Base-by-base conservation (phyloP, 139 green algal genomes). In the Auxenochlorella pyrenoidosa region DNA sequence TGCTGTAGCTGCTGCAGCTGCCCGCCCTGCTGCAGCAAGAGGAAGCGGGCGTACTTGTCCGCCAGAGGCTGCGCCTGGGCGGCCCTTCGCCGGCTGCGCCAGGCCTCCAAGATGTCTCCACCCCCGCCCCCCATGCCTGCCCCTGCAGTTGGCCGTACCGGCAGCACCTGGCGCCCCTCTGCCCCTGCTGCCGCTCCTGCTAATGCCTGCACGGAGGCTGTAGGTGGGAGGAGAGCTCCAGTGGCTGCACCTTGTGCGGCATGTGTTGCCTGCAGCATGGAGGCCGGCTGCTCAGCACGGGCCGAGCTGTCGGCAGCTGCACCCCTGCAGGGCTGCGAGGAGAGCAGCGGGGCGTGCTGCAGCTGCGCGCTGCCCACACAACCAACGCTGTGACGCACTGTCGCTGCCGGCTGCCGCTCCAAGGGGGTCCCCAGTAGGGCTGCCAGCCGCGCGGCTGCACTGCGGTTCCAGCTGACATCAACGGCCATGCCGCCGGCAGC, bases 21-120 rank as follows among this genome's bases (percentile, higher is more conserved):
- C 15, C n/a, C 8, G 0, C 24, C 59, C 34, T 58, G 54, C 63
- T 75, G 80, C 59, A 85, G 79, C 54, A 63, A 40, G 22, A 85
- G 63, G 80, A 60, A 85, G 28, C 80, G 80, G 16, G 60, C 59
- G 32, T 85, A 85, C 40, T 41, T 76, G 34, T 85, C 80, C 21
- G n/a, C 76, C 32, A 68, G 76, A 6, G 65, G 47, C 18, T 59
- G n/a, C n/a, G n/a, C 47, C 32, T 44, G 47, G 30, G 44, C 40
- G 4, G 63, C 38, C 30, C n/a, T 41, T 41, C 80, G 38, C 63
- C 80, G 68, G 26, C 63, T 75, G 30, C 80, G 80, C 80, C 80
- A 85, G 15, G 66, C 80, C 32, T 75, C 80, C 80, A 85, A 28
- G 5, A 85, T 85, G 63, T 85, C 80, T 10, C 75, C 43, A 8